Conservation (phyloP, 2,329 filamentous ascomycete genomes). For the Clonostachys chloroleuca region DNA sequence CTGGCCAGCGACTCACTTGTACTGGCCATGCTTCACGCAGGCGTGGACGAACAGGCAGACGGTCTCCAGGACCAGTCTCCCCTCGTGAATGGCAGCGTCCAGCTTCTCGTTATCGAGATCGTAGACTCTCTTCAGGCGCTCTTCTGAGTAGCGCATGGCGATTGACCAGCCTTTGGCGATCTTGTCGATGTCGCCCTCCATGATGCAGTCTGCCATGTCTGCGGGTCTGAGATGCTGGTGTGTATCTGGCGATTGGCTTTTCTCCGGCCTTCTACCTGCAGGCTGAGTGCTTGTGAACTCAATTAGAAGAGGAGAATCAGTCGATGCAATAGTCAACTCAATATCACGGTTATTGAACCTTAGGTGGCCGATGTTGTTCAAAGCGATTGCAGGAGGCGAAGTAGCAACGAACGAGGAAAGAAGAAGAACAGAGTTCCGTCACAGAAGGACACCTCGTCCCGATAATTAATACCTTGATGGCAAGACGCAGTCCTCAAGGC, state of each 20-base stretch:
- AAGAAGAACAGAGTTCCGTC: no score
- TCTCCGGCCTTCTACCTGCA: background rate
- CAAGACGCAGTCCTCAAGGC: no score
- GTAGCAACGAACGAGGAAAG: no score
- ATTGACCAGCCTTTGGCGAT: slow-evolving; percentile 29
- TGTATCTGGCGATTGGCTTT: background rate
- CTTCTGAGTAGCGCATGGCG: slow-evolving; percentile 27
- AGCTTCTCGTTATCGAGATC: slow-evolving; percentile 23
- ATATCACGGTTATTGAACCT: no score
- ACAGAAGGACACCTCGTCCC: no score
- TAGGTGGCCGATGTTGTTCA: no score
- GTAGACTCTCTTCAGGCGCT: slow-evolving; percentile 22
- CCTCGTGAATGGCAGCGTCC: slow-evolving; percentile 21
- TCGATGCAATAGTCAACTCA: no score
- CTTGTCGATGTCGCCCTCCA: slow-evolving; percentile 21
- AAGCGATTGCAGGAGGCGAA: no score
- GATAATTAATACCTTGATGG: no score
- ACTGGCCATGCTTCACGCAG: slow-evolving; percentile 28
- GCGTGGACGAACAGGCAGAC: slow-evolving; percentile 32
- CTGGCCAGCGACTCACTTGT: slow-evolving; percentile 15
- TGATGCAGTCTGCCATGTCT: background rate
- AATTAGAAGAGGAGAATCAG: background rate
- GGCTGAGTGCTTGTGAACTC: background rate
- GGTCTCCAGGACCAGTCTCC: slow-evolving; percentile 28
- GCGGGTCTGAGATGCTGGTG: background rate